Conservation (phyloP, 192 early-diverging fungal species). For the Umbelopsis ramanniana region DNA sequence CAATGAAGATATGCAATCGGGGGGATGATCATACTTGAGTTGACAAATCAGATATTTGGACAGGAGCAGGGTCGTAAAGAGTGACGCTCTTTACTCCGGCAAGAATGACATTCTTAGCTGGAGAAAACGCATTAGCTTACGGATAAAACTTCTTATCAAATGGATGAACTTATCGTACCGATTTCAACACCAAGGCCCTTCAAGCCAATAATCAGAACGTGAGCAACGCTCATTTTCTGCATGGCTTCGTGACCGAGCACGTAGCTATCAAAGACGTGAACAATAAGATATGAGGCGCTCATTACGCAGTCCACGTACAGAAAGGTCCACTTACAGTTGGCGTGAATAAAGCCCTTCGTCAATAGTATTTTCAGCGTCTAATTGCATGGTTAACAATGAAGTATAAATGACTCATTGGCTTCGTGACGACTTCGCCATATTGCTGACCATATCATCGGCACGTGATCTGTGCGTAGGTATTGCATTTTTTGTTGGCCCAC, state of each 20-base stretch:
- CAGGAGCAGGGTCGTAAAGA: conserved; percentile 82
- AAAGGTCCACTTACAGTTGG: conserved; percentile 81
- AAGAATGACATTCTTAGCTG: conserved; percentile 97
- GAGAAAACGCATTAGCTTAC: not conserved
- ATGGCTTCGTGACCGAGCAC: conserved; percentile 95
- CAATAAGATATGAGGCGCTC: not conserved
- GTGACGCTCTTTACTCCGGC: conserved; percentile 99
- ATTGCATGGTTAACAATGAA: conserved; percentile 18
- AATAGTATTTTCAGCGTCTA: conserved; percentile 67
- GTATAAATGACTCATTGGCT: not conserved
- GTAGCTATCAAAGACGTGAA: conserved; percentile 61
- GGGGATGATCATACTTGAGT: conserved; percentile 65
- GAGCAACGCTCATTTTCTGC: conserved; percentile 96
- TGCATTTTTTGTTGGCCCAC: too few species aligned
- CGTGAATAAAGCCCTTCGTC: conserved; percentile 99
- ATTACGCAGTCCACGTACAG: not conserved
- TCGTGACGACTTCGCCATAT: not conserved
- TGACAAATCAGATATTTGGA: conserved; percentile 83
- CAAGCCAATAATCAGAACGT: conserved; percentile 95
- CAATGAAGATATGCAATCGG: not conserved
- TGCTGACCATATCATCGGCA: not conserved
- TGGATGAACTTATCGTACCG: conserved; percentile 56
- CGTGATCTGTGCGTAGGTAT: not conserved
- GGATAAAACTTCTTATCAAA: not conserved
- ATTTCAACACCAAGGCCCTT: conserved; percentile 98